phyloP scores from a whole-genome alignment of 2,329 filamentous ascomycete species.

The Pseudocercospora pini-densiflorae region DNA sequence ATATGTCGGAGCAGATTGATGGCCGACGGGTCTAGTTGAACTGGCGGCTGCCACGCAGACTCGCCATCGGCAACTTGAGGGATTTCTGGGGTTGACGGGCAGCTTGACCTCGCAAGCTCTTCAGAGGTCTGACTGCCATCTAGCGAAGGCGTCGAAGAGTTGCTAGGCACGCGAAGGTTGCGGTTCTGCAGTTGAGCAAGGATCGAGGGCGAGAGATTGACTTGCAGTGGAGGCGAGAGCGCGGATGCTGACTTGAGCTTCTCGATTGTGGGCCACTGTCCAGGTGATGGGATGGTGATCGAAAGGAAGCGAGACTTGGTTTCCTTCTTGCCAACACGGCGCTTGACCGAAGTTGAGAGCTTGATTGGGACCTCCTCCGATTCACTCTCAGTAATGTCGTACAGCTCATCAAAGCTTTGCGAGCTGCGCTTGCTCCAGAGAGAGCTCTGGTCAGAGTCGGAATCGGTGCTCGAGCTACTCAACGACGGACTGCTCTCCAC shows the following conservation, averaged over 20 bases:
- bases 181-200: conserved; percentile 69
- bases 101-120: conserved; percentile 80
- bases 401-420: conserved; percentile 83
- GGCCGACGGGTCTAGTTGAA: conserved; percentile 74
- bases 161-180: conserved; percentile 68
- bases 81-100: conserved; percentile 80
- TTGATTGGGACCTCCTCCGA: conserved; percentile 57
- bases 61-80: conserved; percentile 57
- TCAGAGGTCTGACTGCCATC: conserved; percentile 90
- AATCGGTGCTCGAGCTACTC: conserved; percentile 58
- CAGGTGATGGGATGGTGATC: conserved; percentile 62
- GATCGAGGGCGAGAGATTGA: conserved; percentile 49
- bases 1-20: conserved; percentile 80
- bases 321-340: conserved; percentile 35
- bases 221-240: conserved; percentile 54
- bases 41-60: conserved; percentile 65
- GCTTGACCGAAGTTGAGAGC: conserved; percentile 58
- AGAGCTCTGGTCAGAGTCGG: conserved; percentile 51
- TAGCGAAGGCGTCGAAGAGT: conserved; percentile 82
- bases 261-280: conserved; percentile 61
- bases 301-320: conserved; percentile 58
- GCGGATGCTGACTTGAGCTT: conserved; percentile 52
- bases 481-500: conserved; percentile 63
- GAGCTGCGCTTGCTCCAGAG: conserved; percentile 68
- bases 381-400: conserved; percentile 84